Evolutionary conservation across 139 green algal genomes (phyloP).

Genomic region (Micromonas commoda): DNA sequence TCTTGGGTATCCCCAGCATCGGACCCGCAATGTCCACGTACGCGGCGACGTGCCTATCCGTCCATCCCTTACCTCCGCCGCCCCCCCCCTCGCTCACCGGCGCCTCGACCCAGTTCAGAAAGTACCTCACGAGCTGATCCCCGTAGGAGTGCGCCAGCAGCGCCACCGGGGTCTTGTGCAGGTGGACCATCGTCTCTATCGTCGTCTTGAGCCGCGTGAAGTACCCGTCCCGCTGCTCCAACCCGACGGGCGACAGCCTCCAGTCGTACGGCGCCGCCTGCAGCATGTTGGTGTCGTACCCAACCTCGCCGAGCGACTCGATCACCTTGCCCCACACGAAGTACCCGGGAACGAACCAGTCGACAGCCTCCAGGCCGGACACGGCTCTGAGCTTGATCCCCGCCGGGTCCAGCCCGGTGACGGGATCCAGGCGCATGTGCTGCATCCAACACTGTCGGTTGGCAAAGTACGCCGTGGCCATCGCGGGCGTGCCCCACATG

Average conservation of each 20-base stretch:
- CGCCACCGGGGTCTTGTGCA: neutral
- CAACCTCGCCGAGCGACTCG: constrained; percentile 57
- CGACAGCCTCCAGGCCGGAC: constrained; percentile 53
- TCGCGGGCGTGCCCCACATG: constrained; percentile 59
- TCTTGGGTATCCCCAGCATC: constrained; percentile 19
- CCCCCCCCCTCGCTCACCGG: neutral
- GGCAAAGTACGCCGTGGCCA: constrained; percentile 47
- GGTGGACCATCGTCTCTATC: constrained; percentile 17
- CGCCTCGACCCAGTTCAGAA: constrained; percentile 25
- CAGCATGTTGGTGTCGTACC: constrained; percentile 29
- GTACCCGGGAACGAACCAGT: constrained; percentile 61
- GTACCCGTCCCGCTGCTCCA: constrained; percentile 26
- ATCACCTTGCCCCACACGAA: constrained; percentile 68
- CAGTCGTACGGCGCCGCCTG: constrained; percentile 25
- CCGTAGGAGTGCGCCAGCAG: constrained; percentile 27
- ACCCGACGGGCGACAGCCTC: neutral
- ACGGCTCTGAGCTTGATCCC: constrained; percentile 53
- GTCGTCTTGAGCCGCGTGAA: constrained; percentile 13
- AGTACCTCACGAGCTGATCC: constrained; percentile 10
- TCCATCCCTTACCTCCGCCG: neutral
- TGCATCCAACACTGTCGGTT: constrained; percentile 45
- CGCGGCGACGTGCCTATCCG: neutral
- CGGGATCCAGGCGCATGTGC: constrained; percentile 45
- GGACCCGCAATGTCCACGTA: constrained; percentile 31
- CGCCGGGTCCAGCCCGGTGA: constrained; percentile 49